These are phyloP conservation scores for Phytophthora agathidicida DNA, from an alignment of 352 stramenopile genomes.

Conservation along the genomic window DNA sequence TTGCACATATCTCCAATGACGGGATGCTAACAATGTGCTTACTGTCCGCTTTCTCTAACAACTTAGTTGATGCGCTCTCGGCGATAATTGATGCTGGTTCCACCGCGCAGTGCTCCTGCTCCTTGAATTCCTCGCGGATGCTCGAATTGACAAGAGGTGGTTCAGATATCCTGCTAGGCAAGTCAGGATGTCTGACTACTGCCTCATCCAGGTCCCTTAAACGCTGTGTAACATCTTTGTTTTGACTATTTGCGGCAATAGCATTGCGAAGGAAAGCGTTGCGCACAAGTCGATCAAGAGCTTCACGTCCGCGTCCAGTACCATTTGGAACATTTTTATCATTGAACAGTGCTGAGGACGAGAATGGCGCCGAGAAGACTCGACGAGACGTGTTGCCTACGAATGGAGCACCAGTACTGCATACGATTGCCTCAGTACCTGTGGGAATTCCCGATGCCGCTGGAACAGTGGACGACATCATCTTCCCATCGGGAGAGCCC, in stretches of 20 bases:
- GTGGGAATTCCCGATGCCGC: slow-evolving; percentile 4
- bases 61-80: background rate
- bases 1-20: slow-evolving; percentile 8
- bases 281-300: slow-evolving; percentile 58
- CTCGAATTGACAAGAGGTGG: background rate
- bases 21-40: background rate
- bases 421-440: slow-evolving; percentile 31
- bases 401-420: slow-evolving; percentile 19
- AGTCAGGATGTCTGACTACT: background rate
- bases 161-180: background rate
- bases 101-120: background rate
- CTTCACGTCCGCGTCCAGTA: slow-evolving; percentile 56
- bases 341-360: slow-evolving; percentile 48
- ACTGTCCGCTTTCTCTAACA: slow-evolving; percentile 1
- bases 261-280: slow-evolving; percentile 53
- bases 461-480: slow-evolving; percentile 3
- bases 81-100: background rate
- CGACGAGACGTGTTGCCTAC: slow-evolving; percentile 32
- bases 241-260: slow-evolving; percentile 28
- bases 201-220: background rate
- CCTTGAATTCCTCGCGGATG: background rate
- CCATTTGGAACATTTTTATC: slow-evolving; percentile 48
- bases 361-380: slow-evolving; percentile 24
- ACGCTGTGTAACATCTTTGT: background rate
- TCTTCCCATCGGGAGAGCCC: slow-evolving; percentile 18